Evolutionary conservation across 169 alveolate genomes (phyloP).

Genomic region (Plasmodium knowlesi): DNA sequence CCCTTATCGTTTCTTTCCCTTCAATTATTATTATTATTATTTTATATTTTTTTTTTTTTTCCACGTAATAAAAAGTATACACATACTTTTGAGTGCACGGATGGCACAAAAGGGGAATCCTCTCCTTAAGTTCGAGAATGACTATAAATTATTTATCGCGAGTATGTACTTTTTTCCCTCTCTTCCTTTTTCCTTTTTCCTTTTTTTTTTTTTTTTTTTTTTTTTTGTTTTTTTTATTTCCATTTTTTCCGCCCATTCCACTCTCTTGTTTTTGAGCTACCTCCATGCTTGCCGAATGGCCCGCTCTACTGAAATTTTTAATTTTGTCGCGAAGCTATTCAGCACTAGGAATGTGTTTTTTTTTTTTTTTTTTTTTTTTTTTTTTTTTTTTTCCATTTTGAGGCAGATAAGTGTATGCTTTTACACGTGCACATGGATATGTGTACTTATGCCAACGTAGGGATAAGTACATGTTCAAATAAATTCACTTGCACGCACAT

Average conservation of each 20-base stretch:
- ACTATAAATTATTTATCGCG: not conserved
- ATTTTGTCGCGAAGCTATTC: not conserved
- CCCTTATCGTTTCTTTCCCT: not conserved
- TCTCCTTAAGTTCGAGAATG: not conserved
- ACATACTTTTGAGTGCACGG: not conserved
- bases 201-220: not conserved
- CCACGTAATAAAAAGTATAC: not conserved
- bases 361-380: not conserved
- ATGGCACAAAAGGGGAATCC: not conserved
- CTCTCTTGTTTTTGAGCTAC: not conserved
- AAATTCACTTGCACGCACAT: not conserved
- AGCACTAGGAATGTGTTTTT: not conserved
- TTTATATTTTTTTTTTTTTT: not conserved
- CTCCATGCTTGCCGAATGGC: not conserved
- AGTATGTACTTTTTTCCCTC: not conserved
- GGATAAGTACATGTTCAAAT: not conserved
- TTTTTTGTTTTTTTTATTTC: not conserved
- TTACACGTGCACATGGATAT: slow-evolving; percentile 9
- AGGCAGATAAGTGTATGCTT: slow-evolving; percentile 5
- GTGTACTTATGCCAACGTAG: not conserved
- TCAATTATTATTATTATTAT: not conserved
- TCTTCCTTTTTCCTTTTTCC: not conserved
- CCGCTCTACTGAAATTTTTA: not conserved
- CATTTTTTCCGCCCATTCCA: not conserved
- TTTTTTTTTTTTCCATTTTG: not conserved